A percentile compares a stretch with the other conserved stretches of the same genome.
These are phyloP conservation scores for Trichoderma semiorbis DNA, from an alignment of 2,329 filamentous ascomycete species.

Conservation along the genomic window DNA sequence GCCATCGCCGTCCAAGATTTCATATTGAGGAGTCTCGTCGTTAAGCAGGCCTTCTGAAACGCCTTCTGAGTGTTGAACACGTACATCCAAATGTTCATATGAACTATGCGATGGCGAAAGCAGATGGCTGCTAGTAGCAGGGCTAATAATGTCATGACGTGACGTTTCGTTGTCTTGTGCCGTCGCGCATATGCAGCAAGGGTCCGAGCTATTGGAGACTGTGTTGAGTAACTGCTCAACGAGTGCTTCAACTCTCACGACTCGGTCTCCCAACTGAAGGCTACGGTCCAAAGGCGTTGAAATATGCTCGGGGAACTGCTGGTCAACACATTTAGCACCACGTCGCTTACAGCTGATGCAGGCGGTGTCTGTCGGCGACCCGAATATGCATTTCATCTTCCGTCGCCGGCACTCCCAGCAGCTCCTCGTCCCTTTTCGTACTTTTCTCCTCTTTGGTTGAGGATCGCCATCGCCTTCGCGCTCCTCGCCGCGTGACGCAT, in stretches of 20 bases:
- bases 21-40: background rate
- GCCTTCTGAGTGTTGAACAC: background rate
- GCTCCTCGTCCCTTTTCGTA: constrained; percentile 54
- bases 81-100: background rate
- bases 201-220: background rate
- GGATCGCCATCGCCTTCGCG: background rate
- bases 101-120: background rate
- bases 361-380: constrained; percentile 32
- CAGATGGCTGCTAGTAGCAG: background rate
- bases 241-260: constrained; percentile 36
- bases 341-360: constrained; percentile 47
- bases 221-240: constrained; percentile 28
- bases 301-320: constrained; percentile 42
- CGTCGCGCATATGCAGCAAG: background rate
- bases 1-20: background rate
- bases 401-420: constrained; percentile 59
- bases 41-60: background rate
- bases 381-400: constrained; percentile 50
- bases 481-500: background rate
- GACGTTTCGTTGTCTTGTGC: background rate
- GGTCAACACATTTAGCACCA: constrained; percentile 43
- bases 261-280: constrained; percentile 28
- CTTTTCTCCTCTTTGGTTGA: constrained; percentile 17
- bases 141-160: background rate
- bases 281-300: constrained; percentile 18